A percentile compares a stretch with the other conserved stretches of the same genome.
Conservation (phyloP, 192 early-diverging fungal species). For the Coemansia sp. region DNA sequence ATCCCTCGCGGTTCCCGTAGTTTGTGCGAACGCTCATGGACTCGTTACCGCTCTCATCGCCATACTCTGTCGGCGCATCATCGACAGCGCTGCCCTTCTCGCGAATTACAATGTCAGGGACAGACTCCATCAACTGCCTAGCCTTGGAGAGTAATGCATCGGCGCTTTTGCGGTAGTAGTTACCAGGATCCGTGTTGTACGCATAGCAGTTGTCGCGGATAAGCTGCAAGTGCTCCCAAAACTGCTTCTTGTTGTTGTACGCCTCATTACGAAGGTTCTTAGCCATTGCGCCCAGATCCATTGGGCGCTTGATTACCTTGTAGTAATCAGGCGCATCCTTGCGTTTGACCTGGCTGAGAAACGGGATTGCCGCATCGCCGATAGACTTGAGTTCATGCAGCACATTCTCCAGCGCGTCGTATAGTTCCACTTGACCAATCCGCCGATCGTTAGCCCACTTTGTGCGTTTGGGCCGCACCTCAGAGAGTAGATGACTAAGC, state of each 20-base stretch:
- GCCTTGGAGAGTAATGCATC: conserved; percentile 79
- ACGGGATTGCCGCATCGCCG: conserved; percentile 81
- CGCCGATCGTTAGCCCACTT: conserved; percentile 90
- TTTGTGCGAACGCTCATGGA: conserved; percentile 30
- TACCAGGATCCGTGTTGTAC: conserved; percentile 91
- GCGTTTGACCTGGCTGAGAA: conserved; percentile 84
- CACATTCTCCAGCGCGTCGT: conserved; percentile 84
- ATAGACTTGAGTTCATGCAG: conserved; percentile 80
- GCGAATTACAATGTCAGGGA: conserved; percentile 81
- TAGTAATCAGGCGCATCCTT: conserved; percentile 93
- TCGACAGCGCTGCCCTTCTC: conserved; percentile 61
- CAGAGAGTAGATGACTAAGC: conserved; percentile 72
- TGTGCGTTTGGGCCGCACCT: conserved; percentile 77
- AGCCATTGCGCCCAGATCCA: conserved; percentile 92
- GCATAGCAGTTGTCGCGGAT: conserved; percentile 92
- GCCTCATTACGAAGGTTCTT: conserved; percentile 80
- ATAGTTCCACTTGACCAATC: conserved; percentile 89
- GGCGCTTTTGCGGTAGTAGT: conserved; percentile 85
- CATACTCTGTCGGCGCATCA: conserved; percentile 61
- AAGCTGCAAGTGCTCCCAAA: conserved; percentile 82
- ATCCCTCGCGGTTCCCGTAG: conserved; percentile 33
- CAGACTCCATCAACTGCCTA: conserved; percentile 70
- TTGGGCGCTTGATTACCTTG: conserved; percentile 91
- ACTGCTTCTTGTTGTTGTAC: conserved; percentile 88
- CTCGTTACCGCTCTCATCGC: conserved; percentile 62